A percentile compares a stretch with the other conserved stretches of the same genome.
Conservation (phyloP, 1,284 basidiomycete genomes). For the Boletellus deceptivus region DNA sequence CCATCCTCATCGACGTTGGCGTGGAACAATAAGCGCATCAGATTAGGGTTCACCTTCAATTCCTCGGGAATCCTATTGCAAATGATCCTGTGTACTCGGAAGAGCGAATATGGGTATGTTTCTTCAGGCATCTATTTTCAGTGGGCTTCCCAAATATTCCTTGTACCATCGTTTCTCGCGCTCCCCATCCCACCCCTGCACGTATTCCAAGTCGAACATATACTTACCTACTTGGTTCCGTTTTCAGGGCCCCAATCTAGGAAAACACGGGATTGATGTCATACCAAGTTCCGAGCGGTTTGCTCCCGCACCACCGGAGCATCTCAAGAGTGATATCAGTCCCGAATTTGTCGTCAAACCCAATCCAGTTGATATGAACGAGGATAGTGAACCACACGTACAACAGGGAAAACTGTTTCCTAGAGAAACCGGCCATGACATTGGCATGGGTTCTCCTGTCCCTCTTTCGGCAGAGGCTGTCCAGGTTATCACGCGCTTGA, state of each 20-base stretch:
- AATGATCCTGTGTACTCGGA: conserved; percentile 90
- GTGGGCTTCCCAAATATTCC: background rate
- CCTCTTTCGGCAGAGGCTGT: conserved; percentile 82
- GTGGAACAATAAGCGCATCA: conserved; percentile 70
- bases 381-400: conserved; percentile 26
- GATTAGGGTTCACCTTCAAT: conserved; percentile 95
- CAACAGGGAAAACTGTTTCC: conserved; percentile 53
- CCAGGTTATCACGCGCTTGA: conserved; percentile 78
- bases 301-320: conserved; percentile 62
- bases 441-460: conserved; percentile 88
- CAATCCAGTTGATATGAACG: background rate
- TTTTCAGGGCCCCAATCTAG: conserved; percentile 65
- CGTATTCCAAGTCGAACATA: background rate
- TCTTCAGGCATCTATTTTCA: background rate
- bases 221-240: conserved; percentile 4
- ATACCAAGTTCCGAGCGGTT: conserved; percentile 61
- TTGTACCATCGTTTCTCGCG: background rate
- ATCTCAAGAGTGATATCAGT: conserved; percentile 40
- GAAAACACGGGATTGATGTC: conserved; percentile 81
- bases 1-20: conserved; percentile 6
- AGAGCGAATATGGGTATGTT: conserved; percentile 73
- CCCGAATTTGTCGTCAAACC: conserved; percentile 34
- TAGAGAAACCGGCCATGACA: conserved; percentile 80
- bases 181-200: background rate
- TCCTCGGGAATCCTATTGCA: conserved; percentile 89